Base-by-base conservation (phyloP, 257 asterid genomes). In the Plectranthus barbatus region DNA sequence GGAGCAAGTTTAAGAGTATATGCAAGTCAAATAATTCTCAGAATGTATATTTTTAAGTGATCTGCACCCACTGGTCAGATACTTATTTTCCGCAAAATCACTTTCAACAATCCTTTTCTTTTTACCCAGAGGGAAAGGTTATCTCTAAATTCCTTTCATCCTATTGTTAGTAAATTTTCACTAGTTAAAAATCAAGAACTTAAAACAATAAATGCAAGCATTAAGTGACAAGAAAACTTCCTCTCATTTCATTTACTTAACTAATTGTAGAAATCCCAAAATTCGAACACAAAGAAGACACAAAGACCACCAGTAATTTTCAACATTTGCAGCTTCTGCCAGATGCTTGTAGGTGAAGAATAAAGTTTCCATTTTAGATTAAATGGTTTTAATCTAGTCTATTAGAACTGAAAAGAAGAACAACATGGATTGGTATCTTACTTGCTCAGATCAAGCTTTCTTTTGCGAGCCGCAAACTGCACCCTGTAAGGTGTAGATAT, bases 371-470 rank as follows among this genome's bases (percentile, higher is more conserved):
- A 10, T 54, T 31, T 4, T 17, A 29, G 6, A 41, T 42, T 14
- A 26, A 42, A 40, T 2, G 13, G 34, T 40, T 14, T 23, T 15
- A 39, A 52, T 65, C 53, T 41, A 29, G 7, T 51, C 6, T 56
- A 33, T 62, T 10, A 37, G 59, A 26, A 15, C 33, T 61, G 55
- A 11, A 4, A 51, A 37, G 33, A 6, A 10, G 33, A 7, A 12
- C 46, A 29, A 62, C 12, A 17, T 33, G 57, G 26, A 55, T 44
- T 18, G 33, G 61, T 24, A 62, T 66, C 92, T 74, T 76, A 90
- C 97, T 88, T 84, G 85, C 95, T 87, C 56, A 91, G 73, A 83
- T 91, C 94, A 62, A 91, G 98, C 68, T 91, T 91, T 76, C 87
- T 81, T 68, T 88, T 91, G 52, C 77, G 83, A 70, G 82, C 73